Percentiles rank a stretch among this genome's conserved stretches.
Evolutionary conservation across 2,329 filamentous ascomycete genomes (phyloP).

Genomic region (Aspergillus clavatus): DNA sequence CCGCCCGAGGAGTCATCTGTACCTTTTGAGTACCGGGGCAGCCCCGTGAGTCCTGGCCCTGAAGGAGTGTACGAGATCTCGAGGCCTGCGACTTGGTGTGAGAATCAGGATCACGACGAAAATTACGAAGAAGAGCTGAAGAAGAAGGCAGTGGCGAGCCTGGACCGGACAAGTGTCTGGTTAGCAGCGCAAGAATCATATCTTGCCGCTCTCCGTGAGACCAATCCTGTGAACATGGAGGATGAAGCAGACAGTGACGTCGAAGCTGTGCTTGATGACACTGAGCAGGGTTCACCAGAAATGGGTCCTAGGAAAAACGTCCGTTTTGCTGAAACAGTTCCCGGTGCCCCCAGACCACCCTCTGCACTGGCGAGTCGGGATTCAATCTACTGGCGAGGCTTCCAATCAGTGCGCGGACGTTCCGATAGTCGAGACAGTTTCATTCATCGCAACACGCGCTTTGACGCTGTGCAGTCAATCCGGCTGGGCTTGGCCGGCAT

Average conservation of each 20-base stretch:
- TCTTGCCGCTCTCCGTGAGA: slow-evolving; percentile 59
- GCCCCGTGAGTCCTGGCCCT: slow-evolving; percentile 24
- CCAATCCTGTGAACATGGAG: slow-evolving; percentile 48
- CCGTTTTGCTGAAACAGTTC: slow-evolving; percentile 29
- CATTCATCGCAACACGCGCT: slow-evolving; percentile 75
- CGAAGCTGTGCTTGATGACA: slow-evolving; percentile 15
- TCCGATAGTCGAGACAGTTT: slow-evolving; percentile 70
- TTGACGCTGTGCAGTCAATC: slow-evolving; percentile 80
- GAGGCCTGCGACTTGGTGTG: slow-evolving; percentile 58
- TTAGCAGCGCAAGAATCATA: slow-evolving; percentile 76
- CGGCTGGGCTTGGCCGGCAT: slow-evolving; percentile 67
- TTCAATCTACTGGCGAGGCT: slow-evolving; percentile 82
- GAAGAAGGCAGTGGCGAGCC: slow-evolving; percentile 63
- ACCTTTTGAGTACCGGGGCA: slow-evolving; percentile 18
- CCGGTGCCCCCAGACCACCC: slow-evolving; percentile 40
- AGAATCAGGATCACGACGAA: slow-evolving; percentile 60
- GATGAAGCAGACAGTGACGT: slow-evolving; percentile 18
- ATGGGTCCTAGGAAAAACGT: slow-evolving; percentile 25
- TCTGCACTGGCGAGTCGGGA: slow-evolving; percentile 53
- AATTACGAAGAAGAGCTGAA: slow-evolving; percentile 70
- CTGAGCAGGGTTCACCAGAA: slow-evolving; percentile 12
- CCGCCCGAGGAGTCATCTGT: slow-evolving; percentile 36
- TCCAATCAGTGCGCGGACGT: slow-evolving; percentile 66
- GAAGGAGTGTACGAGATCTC: slow-evolving; percentile 49
- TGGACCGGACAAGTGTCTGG: slow-evolving; percentile 84